A percentile compares a stretch with the other conserved stretches of the same genome.
phyloP scores from a whole-genome alignment of 2,329 filamentous ascomycete species.

The Ophiostoma sp. region DNA sequence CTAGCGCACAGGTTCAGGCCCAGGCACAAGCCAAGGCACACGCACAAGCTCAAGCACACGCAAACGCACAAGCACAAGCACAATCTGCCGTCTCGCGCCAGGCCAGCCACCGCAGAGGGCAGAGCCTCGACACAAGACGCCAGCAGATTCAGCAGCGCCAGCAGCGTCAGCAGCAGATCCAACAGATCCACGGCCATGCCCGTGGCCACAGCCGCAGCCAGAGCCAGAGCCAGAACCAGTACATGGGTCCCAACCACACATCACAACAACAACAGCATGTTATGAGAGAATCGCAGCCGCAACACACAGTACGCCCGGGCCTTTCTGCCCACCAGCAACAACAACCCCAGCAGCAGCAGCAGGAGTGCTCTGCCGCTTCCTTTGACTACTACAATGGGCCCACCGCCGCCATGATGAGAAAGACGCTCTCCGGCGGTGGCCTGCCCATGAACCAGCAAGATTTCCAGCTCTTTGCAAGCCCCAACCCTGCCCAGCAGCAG shows the following conservation, averaged over 20 bases:
- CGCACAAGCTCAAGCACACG: constrained; percentile 14
- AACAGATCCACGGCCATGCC: constrained; percentile 27
- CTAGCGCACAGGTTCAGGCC: constrained; percentile 33
- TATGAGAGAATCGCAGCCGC: constrained; percentile 87
- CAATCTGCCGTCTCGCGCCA: constrained; percentile 35
- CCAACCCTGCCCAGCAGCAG: constrained; percentile 36
- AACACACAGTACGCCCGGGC: constrained; percentile 75
- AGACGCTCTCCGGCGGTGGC: constrained; percentile 33
- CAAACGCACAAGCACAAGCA: constrained; percentile 33
- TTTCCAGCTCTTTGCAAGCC: constrained; percentile 45
- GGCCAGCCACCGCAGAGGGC: constrained; percentile 68
- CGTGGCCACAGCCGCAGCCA: constrained; percentile 33
- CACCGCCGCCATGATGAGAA: constrained; percentile 44
- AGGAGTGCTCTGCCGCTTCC: constrained; percentile 36
- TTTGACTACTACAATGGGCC: constrained; percentile 45
- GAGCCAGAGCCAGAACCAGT: constrained; percentile 22
- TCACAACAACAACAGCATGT: constrained; percentile 58
- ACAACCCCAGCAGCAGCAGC: constrained; percentile 23
- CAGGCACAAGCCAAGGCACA: constrained; percentile 17
- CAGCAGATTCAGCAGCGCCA: constrained; percentile 44
- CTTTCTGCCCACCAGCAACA: constrained; percentile 33
- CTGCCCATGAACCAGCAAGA: constrained; percentile 38
- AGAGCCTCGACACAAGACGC: constrained; percentile 72
- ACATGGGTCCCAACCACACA: constrained; percentile 42
- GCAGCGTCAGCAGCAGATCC: constrained; percentile 27